A percentile compares a stretch with the other conserved stretches of the same genome.
Evolutionary conservation across 202 grass and related monocot species (phyloP).

Genomic region (Carex sylvatica): DNA sequence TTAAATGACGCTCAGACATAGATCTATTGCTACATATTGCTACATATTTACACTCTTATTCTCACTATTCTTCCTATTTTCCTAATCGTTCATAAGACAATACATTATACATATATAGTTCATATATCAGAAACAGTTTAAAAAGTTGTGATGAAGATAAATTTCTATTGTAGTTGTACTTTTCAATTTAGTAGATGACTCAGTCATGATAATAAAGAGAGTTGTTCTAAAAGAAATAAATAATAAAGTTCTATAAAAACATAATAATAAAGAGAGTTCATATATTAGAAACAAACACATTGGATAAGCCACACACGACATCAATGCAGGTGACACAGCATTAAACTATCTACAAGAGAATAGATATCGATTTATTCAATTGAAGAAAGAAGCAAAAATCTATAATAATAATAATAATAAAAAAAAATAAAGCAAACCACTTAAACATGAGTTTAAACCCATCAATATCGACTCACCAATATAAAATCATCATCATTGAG

Average conservation of each 20-base stretch:
- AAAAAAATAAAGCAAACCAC: neutral
- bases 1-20: too few species aligned
- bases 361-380: neutral
- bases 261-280: neutral
- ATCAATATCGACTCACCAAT: constrained; percentile 39
- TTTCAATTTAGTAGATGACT: neutral
- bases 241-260: too few species aligned
- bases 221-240: neutral
- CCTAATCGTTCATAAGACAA: too few species aligned
- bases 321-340: neutral
- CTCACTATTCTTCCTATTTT: too few species aligned
- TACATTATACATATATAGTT: too few species aligned
- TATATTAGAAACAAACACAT: neutral
- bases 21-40: too few species aligned
- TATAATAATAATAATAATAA: too few species aligned
- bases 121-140: neutral
- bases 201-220: neutral
- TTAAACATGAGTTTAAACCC: neutral
- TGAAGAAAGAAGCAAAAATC: neutral
- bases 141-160: neutral
- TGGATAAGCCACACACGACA: neutral
- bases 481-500: constrained; percentile 79
- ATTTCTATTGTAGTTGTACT: neutral
- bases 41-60: too few species aligned
- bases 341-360: neutral